Evolutionary conservation across 2,329 filamentous ascomycete species (phyloP).

Genomic region (Zymoseptoria ardabiliae): DNA sequence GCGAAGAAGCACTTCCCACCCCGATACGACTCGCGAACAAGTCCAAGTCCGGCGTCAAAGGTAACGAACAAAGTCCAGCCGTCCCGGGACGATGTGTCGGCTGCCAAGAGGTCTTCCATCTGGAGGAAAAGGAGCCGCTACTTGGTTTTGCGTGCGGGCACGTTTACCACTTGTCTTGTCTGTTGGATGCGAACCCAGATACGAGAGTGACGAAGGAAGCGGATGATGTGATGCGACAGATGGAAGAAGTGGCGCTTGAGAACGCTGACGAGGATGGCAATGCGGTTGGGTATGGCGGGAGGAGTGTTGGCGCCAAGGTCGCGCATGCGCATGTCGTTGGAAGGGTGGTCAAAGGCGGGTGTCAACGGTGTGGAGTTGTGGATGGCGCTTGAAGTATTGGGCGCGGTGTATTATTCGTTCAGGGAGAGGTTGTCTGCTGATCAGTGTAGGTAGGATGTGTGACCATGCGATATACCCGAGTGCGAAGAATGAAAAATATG

Average conservation of each 20-base stretch:
- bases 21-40: constrained; percentile 17
- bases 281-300: constrained; percentile 27
- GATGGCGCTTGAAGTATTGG: neutral
- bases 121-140: constrained; percentile 59
- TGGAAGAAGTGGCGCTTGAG: constrained; percentile 41
- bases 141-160: constrained; percentile 78
- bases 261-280: constrained; percentile 33
- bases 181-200: constrained; percentile 43
- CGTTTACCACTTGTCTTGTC: constrained; percentile 68
- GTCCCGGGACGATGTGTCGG: constrained; percentile 35
- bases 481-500: neutral
- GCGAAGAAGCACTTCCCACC: constrained; percentile 18
- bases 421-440: neutral
- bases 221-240: constrained; percentile 28
- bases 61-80: constrained; percentile 9
- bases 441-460: neutral
- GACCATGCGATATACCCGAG: neutral
- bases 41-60: constrained; percentile 3
- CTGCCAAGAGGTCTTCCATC: constrained; percentile 32
- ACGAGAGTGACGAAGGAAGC: constrained; percentile 30
- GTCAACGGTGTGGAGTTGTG: constrained; percentile 13
- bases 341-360: constrained; percentile 43
- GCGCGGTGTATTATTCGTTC: neutral
- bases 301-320: constrained; percentile 77
- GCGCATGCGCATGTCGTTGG: constrained; percentile 73